phyloP scores from a whole-genome alignment of 768 basidiomycete genomes.

The Boletus patriciae region DNA sequence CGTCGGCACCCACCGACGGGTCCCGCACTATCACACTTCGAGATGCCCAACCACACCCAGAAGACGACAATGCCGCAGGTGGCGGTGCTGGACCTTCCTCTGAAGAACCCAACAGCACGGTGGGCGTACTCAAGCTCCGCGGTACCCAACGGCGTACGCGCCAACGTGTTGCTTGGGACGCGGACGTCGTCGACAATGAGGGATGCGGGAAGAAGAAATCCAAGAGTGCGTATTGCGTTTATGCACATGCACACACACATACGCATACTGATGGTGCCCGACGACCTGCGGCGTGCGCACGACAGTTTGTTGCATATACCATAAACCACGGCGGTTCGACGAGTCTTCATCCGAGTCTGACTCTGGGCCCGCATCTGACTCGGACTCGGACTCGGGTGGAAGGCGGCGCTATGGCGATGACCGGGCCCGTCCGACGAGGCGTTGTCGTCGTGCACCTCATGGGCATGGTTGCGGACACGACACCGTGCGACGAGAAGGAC shows the following conservation, averaged over 20 bases:
- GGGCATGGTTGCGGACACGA: constrained; percentile 1
- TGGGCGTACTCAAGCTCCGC: constrained; percentile 61
- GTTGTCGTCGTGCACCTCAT: constrained; percentile 5
- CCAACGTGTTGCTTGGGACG: constrained; percentile 76
- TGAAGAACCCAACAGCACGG: constrained; percentile 21
- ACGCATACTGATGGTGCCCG: not conserved
- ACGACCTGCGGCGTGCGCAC: not conserved
- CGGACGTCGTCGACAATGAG: constrained; percentile 90
- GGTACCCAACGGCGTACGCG: constrained; percentile 47
- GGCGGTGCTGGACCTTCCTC: constrained; percentile 15
- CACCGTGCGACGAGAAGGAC: constrained; percentile 5
- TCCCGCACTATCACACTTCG: constrained; percentile 54
- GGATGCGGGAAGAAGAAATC: constrained; percentile 86
- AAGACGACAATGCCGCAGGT: constrained; percentile 22
- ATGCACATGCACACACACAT: not conserved
- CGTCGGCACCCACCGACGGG: constrained; percentile 48
- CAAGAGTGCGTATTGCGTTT: constrained; percentile 65
- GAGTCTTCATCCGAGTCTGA: constrained; percentile 75
- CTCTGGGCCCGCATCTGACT: constrained; percentile 40
- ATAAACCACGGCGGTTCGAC: constrained; percentile 75
- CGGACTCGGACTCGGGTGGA: constrained; percentile 21
- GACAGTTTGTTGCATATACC: constrained; percentile 95
- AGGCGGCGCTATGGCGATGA: constrained; percentile 2
- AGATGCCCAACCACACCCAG: constrained; percentile 37
- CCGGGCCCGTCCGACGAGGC: constrained; percentile 14